A percentile compares a stretch with the other conserved stretches of the same genome.
phyloP scores from a whole-genome alignment of 2,329 filamentous ascomycete genomes.

The Beauveria medogensis region DNA sequence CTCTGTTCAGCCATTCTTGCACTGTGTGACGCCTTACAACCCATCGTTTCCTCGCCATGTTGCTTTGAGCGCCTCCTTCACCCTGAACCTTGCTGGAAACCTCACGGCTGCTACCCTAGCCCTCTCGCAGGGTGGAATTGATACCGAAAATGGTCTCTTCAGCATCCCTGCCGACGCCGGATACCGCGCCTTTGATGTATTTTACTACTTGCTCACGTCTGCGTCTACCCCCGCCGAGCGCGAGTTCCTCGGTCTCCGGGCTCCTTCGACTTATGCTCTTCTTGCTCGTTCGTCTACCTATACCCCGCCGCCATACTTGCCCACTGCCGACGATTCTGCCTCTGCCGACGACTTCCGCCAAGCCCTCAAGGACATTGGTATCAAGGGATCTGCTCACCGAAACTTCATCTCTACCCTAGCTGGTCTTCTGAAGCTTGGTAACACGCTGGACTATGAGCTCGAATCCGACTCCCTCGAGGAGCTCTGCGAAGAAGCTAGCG shows the following conservation, averaged over 20 bases:
- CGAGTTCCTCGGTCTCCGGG: slow-evolving; percentile 76
- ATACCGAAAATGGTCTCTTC: slow-evolving; percentile 72
- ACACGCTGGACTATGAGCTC: slow-evolving; percentile 76
- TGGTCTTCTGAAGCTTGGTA: slow-evolving; percentile 82
- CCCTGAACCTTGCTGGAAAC: slow-evolving; percentile 71
- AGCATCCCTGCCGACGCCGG: slow-evolving; percentile 72
- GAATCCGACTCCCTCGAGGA: slow-evolving; percentile 80
- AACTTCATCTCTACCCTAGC: slow-evolving; percentile 80
- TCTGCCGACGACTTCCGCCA: slow-evolving; percentile 87
- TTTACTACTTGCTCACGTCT: slow-evolving; percentile 93
- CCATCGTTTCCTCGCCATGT: slow-evolving; percentile 75
- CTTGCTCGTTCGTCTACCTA: slow-evolving; percentile 81
- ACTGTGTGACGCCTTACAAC: slow-evolving; percentile 81
- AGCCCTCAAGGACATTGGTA: slow-evolving; percentile 82
- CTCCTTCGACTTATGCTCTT: slow-evolving; percentile 67
- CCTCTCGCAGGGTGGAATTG: slow-evolving; percentile 79
- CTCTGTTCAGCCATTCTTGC: slow-evolving; percentile 76
- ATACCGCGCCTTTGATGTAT: slow-evolving; percentile 91
- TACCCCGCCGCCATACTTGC: slow-evolving; percentile 76
- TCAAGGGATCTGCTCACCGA: slow-evolving; percentile 76
- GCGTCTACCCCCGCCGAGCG: slow-evolving; percentile 81
- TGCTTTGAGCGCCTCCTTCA: slow-evolving; percentile 72
- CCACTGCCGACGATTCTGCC: slow-evolving; percentile 85
- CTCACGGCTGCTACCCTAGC: slow-evolving; percentile 68
- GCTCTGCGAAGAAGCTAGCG: slow-evolving; percentile 82